These are phyloP conservation scores for Leccinum boreale DNA, from an alignment of 768 basidiomycete species.

Conservation along the genomic window DNA sequence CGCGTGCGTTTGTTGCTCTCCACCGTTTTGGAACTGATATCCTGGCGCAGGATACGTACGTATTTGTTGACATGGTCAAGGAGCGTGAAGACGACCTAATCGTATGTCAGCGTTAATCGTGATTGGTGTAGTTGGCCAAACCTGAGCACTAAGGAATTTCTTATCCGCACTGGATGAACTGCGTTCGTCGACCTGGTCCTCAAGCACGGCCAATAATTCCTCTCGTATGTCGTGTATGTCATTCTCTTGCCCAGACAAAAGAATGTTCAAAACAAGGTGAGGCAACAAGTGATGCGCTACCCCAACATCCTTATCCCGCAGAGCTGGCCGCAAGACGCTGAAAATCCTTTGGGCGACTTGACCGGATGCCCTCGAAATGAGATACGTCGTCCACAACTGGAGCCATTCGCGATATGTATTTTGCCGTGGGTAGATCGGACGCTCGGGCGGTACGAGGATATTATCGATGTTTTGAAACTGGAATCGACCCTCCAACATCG, in stretches of 20 bases:
- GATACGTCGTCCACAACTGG: conserved; percentile 79
- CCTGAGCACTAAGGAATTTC: conserved; percentile 91
- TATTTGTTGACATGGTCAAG: conserved; percentile 94
- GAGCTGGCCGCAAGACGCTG: conserved; percentile 68
- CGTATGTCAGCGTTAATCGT: background rate
- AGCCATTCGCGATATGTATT: conserved; percentile 96
- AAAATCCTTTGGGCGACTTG: conserved; percentile 67
- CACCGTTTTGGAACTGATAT: conserved; percentile 47
- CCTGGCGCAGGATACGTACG: conserved; percentile 73
- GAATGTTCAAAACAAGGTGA: conserved; percentile 82
- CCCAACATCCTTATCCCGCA: conserved; percentile 87
- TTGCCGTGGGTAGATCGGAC: conserved; percentile 77
- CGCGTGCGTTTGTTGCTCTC: conserved; percentile 50
- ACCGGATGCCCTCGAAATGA: conserved; percentile 67
- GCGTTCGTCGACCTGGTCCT: conserved; percentile 74
- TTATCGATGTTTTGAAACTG: conserved; percentile 54
- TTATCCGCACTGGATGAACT: conserved; percentile 69
- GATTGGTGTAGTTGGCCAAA: conserved; percentile 29
- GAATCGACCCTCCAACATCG: conserved; percentile 72
- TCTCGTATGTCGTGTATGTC: conserved; percentile 61
- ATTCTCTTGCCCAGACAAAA: conserved; percentile 68
- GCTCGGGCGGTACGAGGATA: conserved; percentile 37
- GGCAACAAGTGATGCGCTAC: conserved; percentile 91
- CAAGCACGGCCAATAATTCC: conserved; percentile 79
- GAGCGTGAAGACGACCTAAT: conserved; percentile 88